A percentile compares a stretch with the other conserved stretches of the same genome.
Evolutionary conservation across 768 basidiomycete species (phyloP).

Genomic region (Xerocomus potaroensis): DNA sequence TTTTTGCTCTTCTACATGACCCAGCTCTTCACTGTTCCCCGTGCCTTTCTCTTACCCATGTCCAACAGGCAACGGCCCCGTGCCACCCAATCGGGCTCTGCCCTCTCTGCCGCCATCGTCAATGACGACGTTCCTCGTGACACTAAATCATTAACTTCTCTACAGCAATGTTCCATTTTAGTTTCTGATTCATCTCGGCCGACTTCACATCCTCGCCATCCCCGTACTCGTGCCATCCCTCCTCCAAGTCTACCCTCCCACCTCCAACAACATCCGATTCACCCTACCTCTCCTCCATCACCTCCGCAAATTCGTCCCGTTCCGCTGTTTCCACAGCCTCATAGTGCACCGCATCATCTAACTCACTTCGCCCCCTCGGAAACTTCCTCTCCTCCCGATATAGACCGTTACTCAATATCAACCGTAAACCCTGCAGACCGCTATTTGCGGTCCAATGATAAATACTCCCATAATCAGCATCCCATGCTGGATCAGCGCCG

Average conservation of each 20-base stretch:
- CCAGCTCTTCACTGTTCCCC: conserved; percentile 7
- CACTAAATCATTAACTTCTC: conserved; percentile 23
- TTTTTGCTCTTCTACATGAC: not conserved
- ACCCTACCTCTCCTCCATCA: conserved; percentile 42
- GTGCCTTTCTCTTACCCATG: conserved; percentile 21
- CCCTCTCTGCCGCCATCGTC: too few species aligned
- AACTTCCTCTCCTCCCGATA: conserved; percentile 38
- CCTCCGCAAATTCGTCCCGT: conserved; percentile 38
- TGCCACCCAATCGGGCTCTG: too few species aligned
- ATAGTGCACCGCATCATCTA: conserved; percentile 42
- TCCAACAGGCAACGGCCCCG: not conserved
- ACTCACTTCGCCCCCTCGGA: conserved; percentile 41
- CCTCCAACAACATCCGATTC: not conserved
- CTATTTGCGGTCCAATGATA: conserved; percentile 38
- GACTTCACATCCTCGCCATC: conserved; percentile 14
- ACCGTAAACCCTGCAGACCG: conserved; percentile 35
- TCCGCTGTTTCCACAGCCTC: conserved; percentile 37
- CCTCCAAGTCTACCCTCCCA: not conserved
- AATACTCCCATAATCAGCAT: conserved; percentile 33
- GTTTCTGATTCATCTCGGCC: conserved; percentile 14
- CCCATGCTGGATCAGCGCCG: conserved; percentile 54
- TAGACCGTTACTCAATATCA: conserved; percentile 39
- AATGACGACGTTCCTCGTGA: conserved; percentile 27
- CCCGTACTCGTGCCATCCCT: conserved; percentile 3
- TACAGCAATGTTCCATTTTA: conserved; percentile 10